Base-by-base conservation (phyloP, 2,329 filamentous ascomycete species). In the Zasmidium citrigriseum region DNA sequence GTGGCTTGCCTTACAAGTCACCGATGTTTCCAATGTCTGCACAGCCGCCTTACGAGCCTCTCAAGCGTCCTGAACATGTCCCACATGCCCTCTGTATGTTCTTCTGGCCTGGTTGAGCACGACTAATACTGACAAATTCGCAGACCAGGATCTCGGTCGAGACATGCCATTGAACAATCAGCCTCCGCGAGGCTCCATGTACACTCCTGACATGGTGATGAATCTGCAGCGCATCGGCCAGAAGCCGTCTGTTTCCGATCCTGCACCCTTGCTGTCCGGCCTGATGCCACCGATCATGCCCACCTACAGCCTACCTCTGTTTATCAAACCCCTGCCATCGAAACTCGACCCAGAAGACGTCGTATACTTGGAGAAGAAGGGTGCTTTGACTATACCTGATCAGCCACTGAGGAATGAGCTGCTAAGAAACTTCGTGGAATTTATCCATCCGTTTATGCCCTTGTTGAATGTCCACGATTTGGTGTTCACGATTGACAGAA, bases 381-480 rank as follows among this genome's bases (percentile, higher is more conserved):
- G 92, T 3, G 92, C 92, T 1, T 78, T 97, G 64, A 86, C 86
- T 1, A 83, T 97, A 44, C 93, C 93, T 1, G 81, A 84, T 44
- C 75, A 82, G 3, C 76, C 78, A 3, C 79, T 97, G 34, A 89
- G 93, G 68, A 91, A 90, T 72, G 91, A 92, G 59, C 82, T 97
- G 46, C 79, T 98, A 16, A 87, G 88, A 67, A 87, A 87, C 41
- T 97, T 95, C 68, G 83, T 93, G 61, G 90, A 96, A 77, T 96
- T 89, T 72, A 91, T 97, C 7, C 89, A 97, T 73, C 91, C 93
- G 1, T 97, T 91, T 73, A 96, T 97, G 91, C 93, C 93, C 22
- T 80, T 96, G 27, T 78, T 97, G 62, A 91, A 87, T 59, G 67
- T 87, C 49, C 81, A 86, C 62, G 84, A 87, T 27, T 84, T 87